phyloP scores from a whole-genome alignment of 306 rosid genomes.

The Datisca glomerata region DNA sequence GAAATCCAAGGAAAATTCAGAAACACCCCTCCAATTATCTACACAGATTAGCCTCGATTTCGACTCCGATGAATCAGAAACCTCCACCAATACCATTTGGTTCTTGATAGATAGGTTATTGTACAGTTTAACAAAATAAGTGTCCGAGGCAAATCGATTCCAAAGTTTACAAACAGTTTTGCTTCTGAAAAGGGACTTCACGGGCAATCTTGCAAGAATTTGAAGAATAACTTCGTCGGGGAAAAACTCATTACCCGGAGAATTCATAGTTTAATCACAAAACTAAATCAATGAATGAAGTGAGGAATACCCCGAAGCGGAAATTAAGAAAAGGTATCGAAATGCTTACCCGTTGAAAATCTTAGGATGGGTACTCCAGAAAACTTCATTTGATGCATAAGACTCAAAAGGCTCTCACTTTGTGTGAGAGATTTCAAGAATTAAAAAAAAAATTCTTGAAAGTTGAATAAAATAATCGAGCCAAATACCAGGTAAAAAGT shows the following conservation, averaged over 20 bases:
- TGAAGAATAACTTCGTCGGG: conserved; percentile 76
- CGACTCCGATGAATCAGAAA: conserved; percentile 44
- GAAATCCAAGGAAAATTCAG: conserved; percentile 51
- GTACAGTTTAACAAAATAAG: conserved; percentile 45
- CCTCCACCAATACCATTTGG: conserved; percentile 56
- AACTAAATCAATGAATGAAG: not conserved
- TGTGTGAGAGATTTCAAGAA: too few relatives aligned
- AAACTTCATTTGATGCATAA: not conserved
- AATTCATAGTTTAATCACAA: conserved; percentile 29
- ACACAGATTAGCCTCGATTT: conserved; percentile 64
- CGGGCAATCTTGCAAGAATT: conserved; percentile 65
- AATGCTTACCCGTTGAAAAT: not conserved
- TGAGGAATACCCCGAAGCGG: not conserved
- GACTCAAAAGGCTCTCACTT: too few relatives aligned
- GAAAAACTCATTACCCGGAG: conserved; percentile 33
- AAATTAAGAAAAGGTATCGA: not conserved
- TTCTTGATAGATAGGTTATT: conserved; percentile 54
- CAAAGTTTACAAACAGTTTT: conserved; percentile 62
- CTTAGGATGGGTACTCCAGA: not conserved
- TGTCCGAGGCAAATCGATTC: conserved; percentile 45
- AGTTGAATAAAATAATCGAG: too few relatives aligned
- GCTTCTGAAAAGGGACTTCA: conserved; percentile 49
- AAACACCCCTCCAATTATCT: conserved; percentile 58
- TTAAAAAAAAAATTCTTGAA: too few relatives aligned
- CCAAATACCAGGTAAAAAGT: too few relatives aligned